Conservation (phyloP, 2,329 filamentous ascomycete species). For the Fusarium sp. region DNA sequence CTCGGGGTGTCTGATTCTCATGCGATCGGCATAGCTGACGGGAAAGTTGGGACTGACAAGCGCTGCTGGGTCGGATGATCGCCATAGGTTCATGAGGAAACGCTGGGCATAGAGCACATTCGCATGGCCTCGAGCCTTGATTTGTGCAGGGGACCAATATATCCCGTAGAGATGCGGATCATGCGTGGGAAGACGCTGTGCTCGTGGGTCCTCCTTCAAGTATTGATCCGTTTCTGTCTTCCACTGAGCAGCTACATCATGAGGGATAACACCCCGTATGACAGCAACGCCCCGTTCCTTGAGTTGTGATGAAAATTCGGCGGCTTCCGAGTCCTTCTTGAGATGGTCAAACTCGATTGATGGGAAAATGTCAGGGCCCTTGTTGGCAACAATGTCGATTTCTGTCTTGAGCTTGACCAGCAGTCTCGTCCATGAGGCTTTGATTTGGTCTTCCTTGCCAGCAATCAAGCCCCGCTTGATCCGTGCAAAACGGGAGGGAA, state of each 20-base stretch:
- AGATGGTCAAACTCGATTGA: slow-evolving; percentile 56
- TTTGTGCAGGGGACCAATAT: slow-evolving; percentile 56
- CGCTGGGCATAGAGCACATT: slow-evolving; percentile 56
- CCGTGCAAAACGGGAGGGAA: slow-evolving; percentile 55
- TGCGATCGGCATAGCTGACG: slow-evolving; percentile 70
- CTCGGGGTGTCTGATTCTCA: slow-evolving; percentile 64
- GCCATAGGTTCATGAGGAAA: slow-evolving; percentile 59
- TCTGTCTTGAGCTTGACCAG: slow-evolving; percentile 52
- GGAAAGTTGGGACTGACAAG: slow-evolving; percentile 60
- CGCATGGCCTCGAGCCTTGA: slow-evolving; percentile 54
- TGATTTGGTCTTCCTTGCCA: slow-evolving; percentile 53
- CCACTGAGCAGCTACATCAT: slow-evolving; percentile 51
- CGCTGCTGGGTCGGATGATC: slow-evolving; percentile 53
- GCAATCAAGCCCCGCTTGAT: slow-evolving; percentile 55
- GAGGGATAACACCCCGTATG: slow-evolving; percentile 48
- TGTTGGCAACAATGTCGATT: slow-evolving; percentile 49
- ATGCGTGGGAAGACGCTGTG: slow-evolving; percentile 47
- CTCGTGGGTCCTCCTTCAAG: slow-evolving; percentile 60
- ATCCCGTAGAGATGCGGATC: slow-evolving; percentile 52
- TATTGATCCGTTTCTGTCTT: slow-evolving; percentile 66
- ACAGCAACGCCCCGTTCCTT: slow-evolving; percentile 48
- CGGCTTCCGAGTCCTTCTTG: slow-evolving; percentile 38
- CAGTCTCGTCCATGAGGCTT: slow-evolving; percentile 54
- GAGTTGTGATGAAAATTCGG: slow-evolving; percentile 45
- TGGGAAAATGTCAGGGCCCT: slow-evolving; percentile 54